Evolutionary conservation across 257 asterid genomes (phyloP).

Genomic region (Nyctanthes arbortristis): DNA sequence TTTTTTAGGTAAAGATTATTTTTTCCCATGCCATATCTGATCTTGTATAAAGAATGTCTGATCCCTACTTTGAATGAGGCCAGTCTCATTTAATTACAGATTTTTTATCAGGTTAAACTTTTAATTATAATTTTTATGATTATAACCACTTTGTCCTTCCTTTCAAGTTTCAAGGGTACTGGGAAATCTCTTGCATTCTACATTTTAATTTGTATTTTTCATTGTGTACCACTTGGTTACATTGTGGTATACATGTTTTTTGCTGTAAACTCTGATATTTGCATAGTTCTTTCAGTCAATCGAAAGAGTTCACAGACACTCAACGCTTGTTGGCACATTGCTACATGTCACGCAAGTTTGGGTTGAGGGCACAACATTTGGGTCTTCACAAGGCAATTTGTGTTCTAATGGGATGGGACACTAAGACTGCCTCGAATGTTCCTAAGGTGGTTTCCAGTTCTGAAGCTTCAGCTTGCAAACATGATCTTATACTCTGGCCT

Average conservation of each 20-base stretch:
- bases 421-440: slow-evolving; percentile 19
- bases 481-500: slow-evolving; percentile 45
- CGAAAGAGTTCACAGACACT: slow-evolving; percentile 36
- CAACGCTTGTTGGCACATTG: slow-evolving; percentile 36
- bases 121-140: background rate
- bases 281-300: slow-evolving; percentile 24
- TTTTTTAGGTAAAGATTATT: background rate
- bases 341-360: slow-evolving; percentile 31
- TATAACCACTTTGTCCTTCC: background rate
- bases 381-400: slow-evolving; percentile 48
- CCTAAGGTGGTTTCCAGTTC: slow-evolving; percentile 27
- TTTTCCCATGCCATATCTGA: background rate
- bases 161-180: background rate
- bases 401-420: slow-evolving; percentile 41
- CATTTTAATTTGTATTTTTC: background rate
- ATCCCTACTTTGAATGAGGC: background rate
- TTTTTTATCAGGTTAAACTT: background rate
- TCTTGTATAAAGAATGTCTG: background rate
- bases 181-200: background rate
- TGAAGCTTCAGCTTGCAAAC: slow-evolving; percentile 35
- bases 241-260: background rate
- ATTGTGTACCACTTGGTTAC: background rate
- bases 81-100: background rate
- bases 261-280: slow-evolving; percentile 19
- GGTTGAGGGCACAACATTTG: slow-evolving; percentile 40